Percentiles rank a stretch among this genome's conserved stretches.
These are phyloP conservation scores for Talaromyces marneffei DNA, from an alignment of 2,329 filamentous ascomycete species.

Conservation along the genomic window DNA sequence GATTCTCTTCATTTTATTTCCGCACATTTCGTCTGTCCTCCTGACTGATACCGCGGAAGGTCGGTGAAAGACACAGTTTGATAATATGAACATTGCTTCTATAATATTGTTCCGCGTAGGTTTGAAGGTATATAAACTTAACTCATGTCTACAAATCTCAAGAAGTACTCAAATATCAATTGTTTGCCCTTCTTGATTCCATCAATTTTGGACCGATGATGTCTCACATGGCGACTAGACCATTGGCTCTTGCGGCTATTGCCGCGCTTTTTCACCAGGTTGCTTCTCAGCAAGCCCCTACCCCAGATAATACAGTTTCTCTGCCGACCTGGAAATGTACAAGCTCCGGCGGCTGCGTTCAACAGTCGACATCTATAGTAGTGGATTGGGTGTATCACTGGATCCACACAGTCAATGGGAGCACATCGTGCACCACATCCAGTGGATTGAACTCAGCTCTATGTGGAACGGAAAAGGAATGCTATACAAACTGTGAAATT, in stretches of 20 bases:
- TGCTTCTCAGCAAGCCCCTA: constrained; percentile 27
- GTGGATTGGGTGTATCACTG: constrained; percentile 57
- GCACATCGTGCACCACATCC: constrained; percentile 54
- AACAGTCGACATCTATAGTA: constrained; percentile 47
- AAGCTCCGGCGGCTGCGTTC: constrained; percentile 47
- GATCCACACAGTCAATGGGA: constrained; percentile 46
- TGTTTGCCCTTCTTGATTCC: neutral
- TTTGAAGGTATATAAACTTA: neutral
- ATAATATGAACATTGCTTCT: neutral
- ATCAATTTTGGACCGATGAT: neutral
- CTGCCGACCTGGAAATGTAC: constrained; percentile 52
- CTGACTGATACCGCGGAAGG: neutral
- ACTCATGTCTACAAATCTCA: neutral
- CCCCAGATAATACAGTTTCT: constrained; percentile 30
- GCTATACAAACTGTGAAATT: constrained; percentile 52
- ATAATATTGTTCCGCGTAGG: neutral
- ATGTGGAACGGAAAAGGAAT: constrained; percentile 46
- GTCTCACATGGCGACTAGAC: neutral
- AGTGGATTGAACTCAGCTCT: constrained; percentile 44
- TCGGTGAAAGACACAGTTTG: neutral
- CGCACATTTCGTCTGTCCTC: neutral
- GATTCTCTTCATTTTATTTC: neutral
- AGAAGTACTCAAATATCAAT: neutral
- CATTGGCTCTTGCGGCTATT: neutral
- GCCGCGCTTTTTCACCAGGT: neutral